Base-by-base conservation (phyloP, 2,329 filamentous ascomycete genomes). In the Aspergillus felis region DNA sequence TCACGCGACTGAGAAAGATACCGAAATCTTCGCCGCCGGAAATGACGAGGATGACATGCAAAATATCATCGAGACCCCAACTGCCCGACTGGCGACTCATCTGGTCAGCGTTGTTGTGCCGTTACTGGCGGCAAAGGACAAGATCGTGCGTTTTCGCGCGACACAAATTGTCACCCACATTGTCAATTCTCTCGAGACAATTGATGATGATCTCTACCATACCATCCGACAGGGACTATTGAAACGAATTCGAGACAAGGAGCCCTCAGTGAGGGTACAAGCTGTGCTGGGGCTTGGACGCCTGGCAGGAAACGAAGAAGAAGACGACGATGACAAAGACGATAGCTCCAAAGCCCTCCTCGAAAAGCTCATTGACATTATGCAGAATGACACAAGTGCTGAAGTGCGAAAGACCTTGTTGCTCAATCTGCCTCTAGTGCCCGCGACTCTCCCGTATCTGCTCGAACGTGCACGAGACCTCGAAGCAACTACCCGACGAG, bases 361-460 rank as follows among this genome's bases (percentile, higher is more conserved):
- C 25, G 87, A 90, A 58, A 95, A 92, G 74, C 84, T 97, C 4
- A 80, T 97, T 9, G 89, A 95, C 66, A 88, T 95, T 29, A 82
- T 97, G 64, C 92, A 96, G 71, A 94, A 97, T 65, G 94, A 99
- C 67, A 90, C 93, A 0, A 95, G 91, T 65, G 92, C 93, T 2
- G 94, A 99, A 68, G 94, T 99, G 38, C 85, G 94, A 64, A 86
- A 92, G 60, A 91, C 91, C 8, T 82, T 99, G 10, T 82, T 99
- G 2, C 83, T 94, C 47, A 97, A 97, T 67, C 81, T 99, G n/a
- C 92, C 92, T 0, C 87, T 96, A 50, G 84, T 90, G 10, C 89
- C 91, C 3, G 84, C 84, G 28, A 96, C 92, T 0, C 81, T 97
- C 4, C 91, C 91, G 7, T 95, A 89, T 68, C 84, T 99, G 3